Evolutionary conservation across 1,139 yeast genomes (phyloP), one percentile per base, ranked within the genome.

Genomic region (Lizanozyma gosingica): DNA sequence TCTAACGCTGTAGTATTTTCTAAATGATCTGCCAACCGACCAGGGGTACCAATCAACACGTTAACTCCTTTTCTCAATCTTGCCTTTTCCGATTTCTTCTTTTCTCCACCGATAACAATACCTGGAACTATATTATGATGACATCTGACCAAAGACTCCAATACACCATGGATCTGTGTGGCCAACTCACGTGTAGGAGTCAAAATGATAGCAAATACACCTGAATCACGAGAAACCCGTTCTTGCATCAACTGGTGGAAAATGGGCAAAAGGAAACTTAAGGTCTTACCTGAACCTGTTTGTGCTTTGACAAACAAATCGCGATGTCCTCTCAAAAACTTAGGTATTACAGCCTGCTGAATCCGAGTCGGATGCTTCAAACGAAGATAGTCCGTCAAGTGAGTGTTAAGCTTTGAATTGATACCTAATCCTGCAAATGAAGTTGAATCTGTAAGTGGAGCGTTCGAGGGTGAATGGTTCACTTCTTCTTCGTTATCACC

Each of bases 181-280:
- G 97, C 95, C 53, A 92, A 71, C 61, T 92, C 98, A 57, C 98
- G 75, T 0, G 98, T 92, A 3, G 98, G 98, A 0, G 95, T 83
- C 45, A 92, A 63, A 36, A 92, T 81, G 41, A 92, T 60, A 0
- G 95, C 97, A 64, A 86, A 90, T 14, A 92, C 66, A 2, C 98
- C 98, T 3, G 86, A 74, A n/a, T 77, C 73, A 53, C 98, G 74
- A 37, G 70, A 71, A 39, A 81, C 61, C 37, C 63, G 58, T 34
- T 67, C 59, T 37, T 73, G 60, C 83, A 86, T 79, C 33, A 92
- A 63, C 47, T 76, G 70, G 48, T 82, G 79, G 47, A 86, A 62
- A n/a, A 92, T 80, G 0, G 98, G 98, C 38, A 92, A 65, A 14
- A 83, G 67, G 57, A 86, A 92, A 0, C 97, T 80, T 44, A 90